phyloP scores from a whole-genome alignment of 192 early-diverging fungal species.

The Rhizophagus prolifer region DNA sequence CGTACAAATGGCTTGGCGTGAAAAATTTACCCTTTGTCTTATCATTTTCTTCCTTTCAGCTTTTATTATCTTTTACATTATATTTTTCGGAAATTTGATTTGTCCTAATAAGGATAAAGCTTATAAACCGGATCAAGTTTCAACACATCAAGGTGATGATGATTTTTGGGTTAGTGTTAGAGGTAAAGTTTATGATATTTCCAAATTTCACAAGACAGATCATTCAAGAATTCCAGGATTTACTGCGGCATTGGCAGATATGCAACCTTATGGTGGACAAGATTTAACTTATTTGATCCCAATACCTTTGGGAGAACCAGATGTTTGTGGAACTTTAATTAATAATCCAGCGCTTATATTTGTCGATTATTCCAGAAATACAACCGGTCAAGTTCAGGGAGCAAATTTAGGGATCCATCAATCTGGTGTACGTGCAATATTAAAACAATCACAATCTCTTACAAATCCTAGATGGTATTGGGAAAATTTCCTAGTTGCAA shows the following conservation, averaged over 20 bases:
- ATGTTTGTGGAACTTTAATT: conserved; percentile 57
- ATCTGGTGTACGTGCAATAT: conserved; percentile 32
- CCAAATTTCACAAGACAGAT: conserved; percentile 58
- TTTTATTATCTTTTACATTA: conserved; percentile 82
- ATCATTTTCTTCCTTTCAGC: conserved; percentile 79
- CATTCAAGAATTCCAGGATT: conserved; percentile 46
- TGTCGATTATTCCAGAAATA: conserved; percentile 18
- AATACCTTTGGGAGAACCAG: conserved; percentile 45
- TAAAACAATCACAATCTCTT: conserved; percentile 42
- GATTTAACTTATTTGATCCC: conserved; percentile 69
- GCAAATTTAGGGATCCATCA: conserved; percentile 36
- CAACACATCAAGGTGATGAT: conserved; percentile 54
- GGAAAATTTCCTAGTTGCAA: conserved; percentile 46
- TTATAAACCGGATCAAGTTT: conserved; percentile 58
- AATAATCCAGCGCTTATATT: conserved; percentile 14
- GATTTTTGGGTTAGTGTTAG: conserved; percentile 67
- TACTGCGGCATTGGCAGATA: conserved; percentile 36
- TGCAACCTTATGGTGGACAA: conserved; percentile 60
- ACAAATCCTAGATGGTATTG: conserved; percentile 52
- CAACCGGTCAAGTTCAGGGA: not conserved
- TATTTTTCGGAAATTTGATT: conserved; percentile 78
- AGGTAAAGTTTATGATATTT: conserved; percentile 69
- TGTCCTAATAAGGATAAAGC: conserved; percentile 75
- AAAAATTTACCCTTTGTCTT: conserved; percentile 84
- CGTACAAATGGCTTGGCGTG: conserved; percentile 94